Base-by-base conservation (phyloP, 805 yeast genomes). In the Candida nonsorbophila region DNA sequence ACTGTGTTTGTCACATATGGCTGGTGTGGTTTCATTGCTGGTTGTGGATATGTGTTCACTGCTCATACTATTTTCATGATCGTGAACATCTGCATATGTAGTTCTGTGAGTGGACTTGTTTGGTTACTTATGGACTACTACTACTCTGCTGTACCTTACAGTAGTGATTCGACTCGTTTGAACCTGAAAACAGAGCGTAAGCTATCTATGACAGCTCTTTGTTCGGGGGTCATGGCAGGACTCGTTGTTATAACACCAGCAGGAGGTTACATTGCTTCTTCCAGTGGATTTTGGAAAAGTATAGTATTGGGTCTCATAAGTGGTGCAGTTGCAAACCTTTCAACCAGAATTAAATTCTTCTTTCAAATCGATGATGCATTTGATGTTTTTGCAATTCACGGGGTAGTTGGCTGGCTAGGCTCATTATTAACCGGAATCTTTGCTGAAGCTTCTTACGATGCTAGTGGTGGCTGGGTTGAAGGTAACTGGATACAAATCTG, bases 341-440 rank as follows among this genome's bases (percentile, higher is more conserved):
- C 65, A 7, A 64, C 70, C 0, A 40, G 69, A 23, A 43, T 64
- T 30, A 64, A 64, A 37, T 64, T 56, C 38, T 58, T 40, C 34
- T 46, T 63, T 24, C 25, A 40, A 3, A 52, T 63, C n/a, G 70
- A 64, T 37, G 70, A 64, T 41, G 62, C 67, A 1, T 52, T 62
- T 22, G 70, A 64, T 38, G 46, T 63, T 4, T 62, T 62, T 42
- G 69, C 70, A 6, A 52, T 64, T 22, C 70, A 64, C 40, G 69
- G 69, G 0, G 45, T 62, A 5, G 56, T 62, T 14, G 70, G 70
- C 1, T 51, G 60, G 16, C 53, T 51, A 3, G 70, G 70, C 0
- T 58, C 66, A 2, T 20, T 64, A 8, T 41, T 64, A 20, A 62
- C 66, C 2, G 69, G 70, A 1, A 49, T 64, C 1, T 60, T 64